These are phyloP conservation scores for Magnaporthales sp. DNA, from an alignment of 2,329 filamentous ascomycete species.

Conservation along the genomic window DNA sequence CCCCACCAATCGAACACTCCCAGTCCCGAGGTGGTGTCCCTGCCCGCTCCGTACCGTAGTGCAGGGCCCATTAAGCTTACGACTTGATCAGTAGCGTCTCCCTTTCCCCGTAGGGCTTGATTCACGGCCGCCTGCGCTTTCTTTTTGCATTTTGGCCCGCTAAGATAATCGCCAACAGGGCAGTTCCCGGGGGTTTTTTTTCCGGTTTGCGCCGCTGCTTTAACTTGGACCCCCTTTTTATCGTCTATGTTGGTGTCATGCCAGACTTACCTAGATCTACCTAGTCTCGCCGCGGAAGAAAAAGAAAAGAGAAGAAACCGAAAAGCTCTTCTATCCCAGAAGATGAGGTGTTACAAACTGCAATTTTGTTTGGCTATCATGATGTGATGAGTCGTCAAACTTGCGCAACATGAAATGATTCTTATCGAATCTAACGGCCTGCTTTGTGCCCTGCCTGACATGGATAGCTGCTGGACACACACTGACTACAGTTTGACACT, in stretches of 20 bases:
- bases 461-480: neutral
- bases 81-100: neutral
- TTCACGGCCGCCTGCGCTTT: neutral
- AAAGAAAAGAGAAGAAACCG: no score
- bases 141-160: neutral
- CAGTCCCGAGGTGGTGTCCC: no score
- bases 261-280: neutral
- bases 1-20: no score
- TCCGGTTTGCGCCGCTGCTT: no score
- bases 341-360: neutral
- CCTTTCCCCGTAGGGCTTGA: neutral
- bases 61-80: no score
- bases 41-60: no score
- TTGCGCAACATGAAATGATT: neutral
- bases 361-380: neutral
- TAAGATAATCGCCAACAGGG: neutral
- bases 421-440: neutral
- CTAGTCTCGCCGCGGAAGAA: neutral
- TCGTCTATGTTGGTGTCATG: neutral
- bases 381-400: neutral
- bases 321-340: neutral
- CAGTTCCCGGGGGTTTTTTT: neutral
- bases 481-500: neutral
- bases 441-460: neutral
- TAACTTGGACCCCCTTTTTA: no score